Evolutionary conservation across 768 basidiomycete species (phyloP), one percentile per base, ranked within the genome.

Genomic region (Tubosaeta sp.): DNA sequence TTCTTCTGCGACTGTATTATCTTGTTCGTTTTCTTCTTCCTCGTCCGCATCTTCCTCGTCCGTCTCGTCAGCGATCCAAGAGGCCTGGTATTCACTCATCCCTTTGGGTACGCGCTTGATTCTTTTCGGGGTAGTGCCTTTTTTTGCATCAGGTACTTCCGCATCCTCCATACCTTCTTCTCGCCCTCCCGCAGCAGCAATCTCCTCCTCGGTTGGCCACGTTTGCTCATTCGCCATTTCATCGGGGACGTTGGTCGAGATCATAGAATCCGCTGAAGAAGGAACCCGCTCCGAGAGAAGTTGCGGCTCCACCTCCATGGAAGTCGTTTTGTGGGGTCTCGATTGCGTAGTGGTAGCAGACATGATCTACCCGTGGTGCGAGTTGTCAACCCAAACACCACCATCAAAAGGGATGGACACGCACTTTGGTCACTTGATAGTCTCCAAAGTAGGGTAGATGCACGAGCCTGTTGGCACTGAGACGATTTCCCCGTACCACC

Each of bases 201-300:
- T 90, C 66, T 97, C 95, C 62, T 97, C 95, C 66, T 97, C 93
- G 0, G 93, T 95, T 1, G 95, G 95, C 94, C 95, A 97, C 0
- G 95, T 99, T 68, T 99, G 95, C 61, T 99, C 95, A 64, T 95
- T 96, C 31, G 78, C 82, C 69, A 96, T 78, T 50, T 90, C 85
- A 60, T 97, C 94, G 4, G 87, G 90, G 21, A 89, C 83, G 65
- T 95, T 94, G 44, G 80, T 85, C 1, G 92, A 93, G 12, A 90
- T 79, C 44, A 97, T 71, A 6, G 93, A 93, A 67, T 97, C 94
- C 1, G 87, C 89, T 1, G 81, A 75, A 0, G 81, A 76, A 1
- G 74, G 61, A 45, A 80, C 72, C 0, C 86, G 84, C 59, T 86
- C 83, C 0, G 84, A 86, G 14, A 95, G 67, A 3, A 68, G 35